Conservation (phyloP, 2,329 filamentous ascomycete species). For the Decorospora gaudefroyi region DNA sequence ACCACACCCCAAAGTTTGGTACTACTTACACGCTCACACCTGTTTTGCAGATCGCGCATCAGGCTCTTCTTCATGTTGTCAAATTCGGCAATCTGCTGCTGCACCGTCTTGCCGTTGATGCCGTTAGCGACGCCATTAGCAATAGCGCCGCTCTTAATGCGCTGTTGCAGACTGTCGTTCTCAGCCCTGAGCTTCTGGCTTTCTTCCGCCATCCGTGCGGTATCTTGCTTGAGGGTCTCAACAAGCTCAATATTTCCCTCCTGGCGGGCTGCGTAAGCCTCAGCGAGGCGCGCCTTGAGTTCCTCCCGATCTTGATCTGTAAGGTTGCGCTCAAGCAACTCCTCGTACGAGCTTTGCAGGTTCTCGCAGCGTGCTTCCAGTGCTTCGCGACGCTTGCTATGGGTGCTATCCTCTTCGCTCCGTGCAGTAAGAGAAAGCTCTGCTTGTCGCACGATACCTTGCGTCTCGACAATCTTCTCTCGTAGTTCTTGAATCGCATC, state of each 20-base stretch:
- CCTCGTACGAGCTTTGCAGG: constrained; percentile 82
- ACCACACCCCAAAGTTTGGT: constrained; percentile 9
- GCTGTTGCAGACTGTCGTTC: constrained; percentile 77
- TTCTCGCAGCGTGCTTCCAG: constrained; percentile 75
- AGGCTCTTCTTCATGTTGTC: constrained; percentile 99
- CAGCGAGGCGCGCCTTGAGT: constrained; percentile 76
- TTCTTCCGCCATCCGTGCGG: constrained; percentile 77
- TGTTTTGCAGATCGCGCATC: constrained; percentile 98
- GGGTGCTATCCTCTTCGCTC: constrained; percentile 65
- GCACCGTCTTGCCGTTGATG: constrained; percentile 82
- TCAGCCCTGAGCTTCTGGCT: constrained; percentile 78
- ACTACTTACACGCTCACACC: constrained; percentile 77
- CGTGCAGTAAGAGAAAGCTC: constrained; percentile 82
- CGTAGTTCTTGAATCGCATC: constrained; percentile 80
- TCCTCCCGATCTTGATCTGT: constrained; percentile 79
- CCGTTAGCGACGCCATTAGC: constrained; percentile 64
- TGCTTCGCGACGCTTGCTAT: constrained; percentile 68
- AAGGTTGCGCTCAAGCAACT: constrained; percentile 77
- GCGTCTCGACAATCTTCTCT: constrained; percentile 80
- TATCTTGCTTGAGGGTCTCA: constrained; percentile 75
- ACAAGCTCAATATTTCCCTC: constrained; percentile 73
- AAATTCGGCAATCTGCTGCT: constrained; percentile 98
- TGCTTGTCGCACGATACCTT: constrained; percentile 89
- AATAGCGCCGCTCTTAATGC: constrained; percentile 66
- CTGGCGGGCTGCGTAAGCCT: constrained; percentile 75